Conservation (phyloP, 2,329 filamentous ascomycete genomes). For the Microcyclosporella mali region DNA sequence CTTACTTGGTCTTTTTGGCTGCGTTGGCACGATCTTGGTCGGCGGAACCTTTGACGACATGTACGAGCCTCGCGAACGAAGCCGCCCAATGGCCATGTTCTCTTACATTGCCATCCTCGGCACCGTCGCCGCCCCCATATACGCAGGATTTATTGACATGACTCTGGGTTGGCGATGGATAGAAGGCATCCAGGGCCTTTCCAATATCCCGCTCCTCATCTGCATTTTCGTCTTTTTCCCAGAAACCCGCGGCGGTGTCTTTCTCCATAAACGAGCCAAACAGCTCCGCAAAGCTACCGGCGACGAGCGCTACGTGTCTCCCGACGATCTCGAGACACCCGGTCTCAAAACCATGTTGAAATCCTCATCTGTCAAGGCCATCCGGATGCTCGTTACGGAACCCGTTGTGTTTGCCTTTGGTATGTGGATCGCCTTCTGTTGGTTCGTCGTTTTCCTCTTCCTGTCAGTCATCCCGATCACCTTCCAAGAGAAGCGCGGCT, state of each 20-base stretch:
- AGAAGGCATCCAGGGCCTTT: constrained; percentile 48
- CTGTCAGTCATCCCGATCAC: constrained; percentile 47
- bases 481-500: constrained; percentile 48
- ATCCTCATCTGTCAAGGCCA: constrained; percentile 47
- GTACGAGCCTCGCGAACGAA: constrained; percentile 41
- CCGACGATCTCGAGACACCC: constrained; percentile 48
- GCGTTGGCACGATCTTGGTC: constrained; percentile 46
- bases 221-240: constrained; percentile 40
- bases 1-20: constrained; percentile 46
- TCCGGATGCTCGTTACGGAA: constrained; percentile 45
- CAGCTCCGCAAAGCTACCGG: constrained; percentile 43
- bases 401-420: constrained; percentile 47
- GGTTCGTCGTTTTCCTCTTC: constrained; percentile 51
- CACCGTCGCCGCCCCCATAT: constrained; percentile 49
- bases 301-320: constrained; percentile 45
- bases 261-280: constrained; percentile 47
- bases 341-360: constrained; percentile 43
- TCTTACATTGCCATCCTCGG: constrained; percentile 47
- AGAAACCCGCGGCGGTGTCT: constrained; percentile 44
- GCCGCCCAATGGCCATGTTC: constrained; percentile 45
- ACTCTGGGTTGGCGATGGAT: constrained; percentile 50
- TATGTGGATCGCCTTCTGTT: constrained; percentile 49
- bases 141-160: constrained; percentile 50
- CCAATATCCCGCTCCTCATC: constrained; percentile 46
- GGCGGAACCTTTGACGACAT: constrained; percentile 48